Evolutionary conservation across 371 early-diverging fungal species (phyloP), one percentile per base, ranked within the genome.

Genomic region (Dichotomocladium elegans): DNA sequence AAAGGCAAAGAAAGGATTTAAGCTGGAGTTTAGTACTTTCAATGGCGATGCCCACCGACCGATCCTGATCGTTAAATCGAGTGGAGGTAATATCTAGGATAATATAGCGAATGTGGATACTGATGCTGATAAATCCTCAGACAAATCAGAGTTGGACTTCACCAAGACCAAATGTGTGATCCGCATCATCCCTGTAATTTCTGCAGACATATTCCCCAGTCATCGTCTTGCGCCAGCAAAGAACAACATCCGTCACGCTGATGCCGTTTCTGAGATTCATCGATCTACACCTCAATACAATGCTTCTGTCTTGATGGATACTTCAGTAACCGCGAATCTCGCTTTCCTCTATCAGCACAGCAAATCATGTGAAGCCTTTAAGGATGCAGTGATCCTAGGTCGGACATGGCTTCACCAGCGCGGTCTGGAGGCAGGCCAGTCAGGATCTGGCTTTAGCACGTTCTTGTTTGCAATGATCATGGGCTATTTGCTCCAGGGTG

Each of bases 271-370:
- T 7, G 48, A 48, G 11, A 50, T 47, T 1, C 57, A 63, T 12
- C 72, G 76, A 0, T 66, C 95, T 1, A 98, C 98, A 21, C 95
- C 98, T 24, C 89, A 82, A 41, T 97, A 97, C 80, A 98, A 96
- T 64, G 78, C 92, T 0, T 80, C 90, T 3, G 55, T 98, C 12
- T 73, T 93, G 42, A 69, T 76, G 56, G 98, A 96, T 55, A 85
- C 86, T 1, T 63, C 80, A 30, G 76, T 85, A 44, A 80, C 89
- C 4, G 53, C 85, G 22, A 92, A 91, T 63, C 74, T 95, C 66
- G 86, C 87, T 40, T 87, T 83, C 49, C 63, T 96, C 17, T 86
- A 92, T 56, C 81, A 85, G 51, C 87, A 91, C 33, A 66, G 74
- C 53, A 86, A 90, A 51, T 61, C 58, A 33, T 87, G 89, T 50